Evolutionary conservation across 1,139 yeast species (phyloP), one percentile per base, ranked within the genome.

Genomic region (Saccharomyces hybrid): DNA sequence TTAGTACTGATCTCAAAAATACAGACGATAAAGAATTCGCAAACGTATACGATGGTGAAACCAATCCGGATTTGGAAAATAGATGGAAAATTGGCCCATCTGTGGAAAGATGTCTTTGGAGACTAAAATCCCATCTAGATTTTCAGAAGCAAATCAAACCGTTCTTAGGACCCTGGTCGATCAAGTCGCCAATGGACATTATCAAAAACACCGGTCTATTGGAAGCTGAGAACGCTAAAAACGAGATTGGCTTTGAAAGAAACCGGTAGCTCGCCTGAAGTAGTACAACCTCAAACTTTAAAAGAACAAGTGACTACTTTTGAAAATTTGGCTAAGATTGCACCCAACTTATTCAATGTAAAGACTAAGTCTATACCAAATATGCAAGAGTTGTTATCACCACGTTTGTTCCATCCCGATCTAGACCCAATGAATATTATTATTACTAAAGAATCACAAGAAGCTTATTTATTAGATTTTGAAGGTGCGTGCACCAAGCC

Each of bases 1-100:
- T 89, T 41, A 53, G 53, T 26, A 52, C 53, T 16, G 60, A 58
- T 41, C 32, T 27, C n/a, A 32, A 29, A 61, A 71, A 76, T 61
- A 60, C 61, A 52, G 72, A 70, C 52, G 68, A 71, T 51, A 80
- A 82, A 50, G 64, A 66, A 14, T 58, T 73, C 2, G 71, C 75
- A 49, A 77, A 75, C 32, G 88, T 95, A 3, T 86, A 86, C 61
- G 82, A 80, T 5, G 88, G 84, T 21, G 93, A 87, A 68, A 73
- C 77, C 32, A 75, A 83, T 53, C 74, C 76, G 28, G 71, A 70
- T 31, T 73, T 87, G 54, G 74, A 75, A 51, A 79, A 80, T 59
- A 81, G 96, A 74, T 91, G 95, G 95, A 80, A 86, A 68, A 83
- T 93, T 61, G 98, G 99, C 2, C 95, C 96, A n/a, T 81, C 89